Evolutionary conservation across 106 monocot genomes (phyloP).

Genomic region (Amphibolis antarctica): DNA sequence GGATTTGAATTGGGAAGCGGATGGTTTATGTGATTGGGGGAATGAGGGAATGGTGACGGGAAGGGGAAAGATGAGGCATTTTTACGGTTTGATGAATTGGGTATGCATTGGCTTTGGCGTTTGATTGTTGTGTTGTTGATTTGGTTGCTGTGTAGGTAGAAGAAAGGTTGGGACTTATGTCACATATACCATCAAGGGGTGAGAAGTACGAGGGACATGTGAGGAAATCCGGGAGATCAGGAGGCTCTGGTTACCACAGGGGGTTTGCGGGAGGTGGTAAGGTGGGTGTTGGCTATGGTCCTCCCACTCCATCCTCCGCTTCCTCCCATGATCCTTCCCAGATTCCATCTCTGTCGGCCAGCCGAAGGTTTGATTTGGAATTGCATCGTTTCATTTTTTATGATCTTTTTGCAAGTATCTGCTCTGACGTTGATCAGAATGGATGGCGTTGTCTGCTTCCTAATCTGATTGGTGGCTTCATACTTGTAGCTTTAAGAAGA

Average conservation of each 20-base stretch:
- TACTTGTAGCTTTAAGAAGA: slow-evolving; percentile 51
- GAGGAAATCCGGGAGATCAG: slow-evolving; percentile 44
- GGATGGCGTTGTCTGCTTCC: too few relatives aligned
- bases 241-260: slow-evolving; percentile 27
- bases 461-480: neutral
- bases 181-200: slow-evolving; percentile 26
- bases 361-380: slow-evolving; percentile 10
- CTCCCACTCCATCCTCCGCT: slow-evolving; percentile 15
- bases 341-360: slow-evolving; percentile 2
- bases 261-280: slow-evolving; percentile 23
- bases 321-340: slow-evolving; percentile 5
- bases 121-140: slow-evolving; percentile 8
- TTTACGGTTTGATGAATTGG: neutral
- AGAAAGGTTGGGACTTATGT: slow-evolving; percentile 29
- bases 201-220: slow-evolving; percentile 40
- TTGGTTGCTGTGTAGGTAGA: slow-evolving; percentile 6
- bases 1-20: too few relatives aligned
- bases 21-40: too few relatives aligned
- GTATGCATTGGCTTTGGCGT: too few relatives aligned
- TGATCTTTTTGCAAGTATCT: too few relatives aligned
- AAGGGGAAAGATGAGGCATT: neutral
- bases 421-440: too few relatives aligned
- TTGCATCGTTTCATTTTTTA: neutral
- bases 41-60: too few relatives aligned
- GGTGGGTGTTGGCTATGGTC: slow-evolving; percentile 17